Evolutionary conservation across 208 protist genomes (phyloP), one percentile per base, ranked within the genome.

Genomic region (Crithidia mellificae): DNA sequence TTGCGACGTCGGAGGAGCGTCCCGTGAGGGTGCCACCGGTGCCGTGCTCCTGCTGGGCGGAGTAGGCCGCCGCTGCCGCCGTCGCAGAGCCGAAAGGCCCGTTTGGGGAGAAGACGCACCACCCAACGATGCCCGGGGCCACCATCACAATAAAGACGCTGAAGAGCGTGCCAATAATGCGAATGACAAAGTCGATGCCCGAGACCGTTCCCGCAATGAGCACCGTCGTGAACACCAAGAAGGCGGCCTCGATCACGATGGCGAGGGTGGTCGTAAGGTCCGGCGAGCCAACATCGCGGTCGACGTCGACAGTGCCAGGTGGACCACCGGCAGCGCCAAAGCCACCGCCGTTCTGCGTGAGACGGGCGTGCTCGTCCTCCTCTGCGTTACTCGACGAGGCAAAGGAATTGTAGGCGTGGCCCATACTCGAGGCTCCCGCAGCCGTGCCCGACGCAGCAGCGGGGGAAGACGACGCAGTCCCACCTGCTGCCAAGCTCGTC

Each of bases 101-200:
- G 6, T 34, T 39, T 0, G 70, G 71, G 6, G 83, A 87, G 43
- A 87, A 88, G 43, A 82, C 53, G 53, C 73, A 82, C 78, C 80
- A 80, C 12, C 75, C 83, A 56, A 87, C 77, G 12, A 87, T 63
- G 1, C 83, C 81, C 25, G 87, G 87, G 1, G 58, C 69, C n/a
- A 81, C 85, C 44, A 89, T 75, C 62, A 92, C 85, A 38, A 89
- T 52, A 63, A 85, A 83, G 27, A 83, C 68, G 39, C 83, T 81
- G 61, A 87, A 84, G 14, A 92, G 65, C 0, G 79, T 80, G 39
- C 87, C 87, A 24, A 88, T 58, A 29, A 92, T 63, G 58, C 84
- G 76, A 70, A 92, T 92, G 36, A 88, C 81, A 49, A 89, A 76
- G 22, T 71, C 74, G 38, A 92, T 92, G 27, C 87, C 87, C 4